phyloP scores from a whole-genome alignment of 345 rosid species.

The Populus nigra region DNA sequence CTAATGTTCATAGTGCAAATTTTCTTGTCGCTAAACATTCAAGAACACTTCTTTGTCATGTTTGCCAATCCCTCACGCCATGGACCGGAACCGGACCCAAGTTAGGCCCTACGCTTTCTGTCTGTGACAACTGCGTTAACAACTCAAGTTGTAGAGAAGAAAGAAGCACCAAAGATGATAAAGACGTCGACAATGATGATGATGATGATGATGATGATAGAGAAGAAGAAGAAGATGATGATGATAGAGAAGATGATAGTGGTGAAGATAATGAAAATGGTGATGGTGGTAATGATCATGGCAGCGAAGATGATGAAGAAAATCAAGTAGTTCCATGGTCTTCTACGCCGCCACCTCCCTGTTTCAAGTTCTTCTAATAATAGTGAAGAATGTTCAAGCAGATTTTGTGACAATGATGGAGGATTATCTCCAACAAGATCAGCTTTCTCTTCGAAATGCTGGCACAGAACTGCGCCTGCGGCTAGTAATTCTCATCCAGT shows the following conservation, averaged over 20 bases:
- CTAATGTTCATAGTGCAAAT: constrained; percentile 23
- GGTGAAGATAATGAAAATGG: constrained; percentile 3
- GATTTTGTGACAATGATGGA: constrained; percentile 9
- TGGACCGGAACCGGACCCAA: constrained; percentile 26
- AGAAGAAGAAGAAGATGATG: not conserved
- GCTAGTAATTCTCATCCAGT: constrained; percentile 8
- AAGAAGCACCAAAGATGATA: not conserved
- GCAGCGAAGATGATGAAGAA: constrained; percentile 34
- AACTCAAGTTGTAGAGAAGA: constrained; percentile 2
- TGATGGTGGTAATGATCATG: not conserved
- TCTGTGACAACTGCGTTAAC: constrained; percentile 15
- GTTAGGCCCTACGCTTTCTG: constrained; percentile 16
- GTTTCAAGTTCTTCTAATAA: constrained; percentile 29
- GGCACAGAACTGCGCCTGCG: not conserved
- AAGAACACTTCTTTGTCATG: constrained; percentile 26
- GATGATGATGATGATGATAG: not conserved
- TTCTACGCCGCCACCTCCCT: constrained; percentile 21
- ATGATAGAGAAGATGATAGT: not conserved
- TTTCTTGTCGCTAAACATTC: constrained; percentile 26
- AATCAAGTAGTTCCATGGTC: constrained; percentile 52
- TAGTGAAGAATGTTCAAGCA: constrained; percentile 25
- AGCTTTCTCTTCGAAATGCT: constrained; percentile 10
- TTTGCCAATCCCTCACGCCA: constrained; percentile 23
- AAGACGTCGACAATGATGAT: not conserved
- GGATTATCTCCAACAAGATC: constrained; percentile 10